Percentiles rank a stretch among this genome's conserved stretches.
These are phyloP conservation scores for Magnaporthiopsis rhizophila DNA, from an alignment of 2,329 filamentous ascomycete genomes.

Conservation along the genomic window DNA sequence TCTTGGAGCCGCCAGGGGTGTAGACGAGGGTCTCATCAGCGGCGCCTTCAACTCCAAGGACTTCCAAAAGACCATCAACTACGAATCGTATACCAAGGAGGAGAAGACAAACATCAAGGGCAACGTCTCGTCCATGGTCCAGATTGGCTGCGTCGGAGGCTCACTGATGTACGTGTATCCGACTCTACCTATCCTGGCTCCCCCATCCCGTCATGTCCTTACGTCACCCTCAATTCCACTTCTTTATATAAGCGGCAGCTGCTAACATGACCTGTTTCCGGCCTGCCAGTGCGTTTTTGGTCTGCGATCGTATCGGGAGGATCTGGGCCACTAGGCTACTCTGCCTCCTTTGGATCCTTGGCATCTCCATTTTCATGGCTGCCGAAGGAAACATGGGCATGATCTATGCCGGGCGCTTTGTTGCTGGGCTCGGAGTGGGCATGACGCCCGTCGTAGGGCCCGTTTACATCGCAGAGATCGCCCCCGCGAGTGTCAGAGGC, in stretches of 20 bases:
- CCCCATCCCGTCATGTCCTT: background rate
- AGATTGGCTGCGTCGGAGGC: conserved; percentile 66
- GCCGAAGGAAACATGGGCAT: conserved; percentile 32
- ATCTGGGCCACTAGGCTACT: conserved; percentile 35
- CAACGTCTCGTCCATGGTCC: conserved; percentile 75
- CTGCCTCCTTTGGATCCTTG: conserved; percentile 31
- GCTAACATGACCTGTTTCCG: background rate
- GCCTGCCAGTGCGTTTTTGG: conserved; percentile 19
- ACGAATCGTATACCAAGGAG: conserved; percentile 40
- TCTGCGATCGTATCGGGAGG: conserved; percentile 34
- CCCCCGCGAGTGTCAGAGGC: conserved; percentile 60
- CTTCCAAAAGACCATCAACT: conserved; percentile 52
- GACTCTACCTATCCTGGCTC: background rate
- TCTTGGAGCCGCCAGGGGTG: conserved; percentile 66
- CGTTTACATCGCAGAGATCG: conserved; percentile 65
- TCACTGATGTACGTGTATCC: conserved; percentile 45
- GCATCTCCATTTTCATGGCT: conserved; percentile 25
- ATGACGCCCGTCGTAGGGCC: conserved; percentile 61
- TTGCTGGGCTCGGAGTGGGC: conserved; percentile 58
- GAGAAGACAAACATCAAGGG: conserved; percentile 60
- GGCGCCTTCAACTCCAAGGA: conserved; percentile 59
- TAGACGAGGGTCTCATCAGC: conserved; percentile 71
- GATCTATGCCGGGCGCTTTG: conserved; percentile 59
- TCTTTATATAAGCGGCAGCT: background rate
- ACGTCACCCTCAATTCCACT: background rate